Evolutionary conservation across 2,329 filamentous ascomycete species (phyloP), one percentile per base, ranked within the genome.

Genomic region (Aspergillus phoenicis): DNA sequence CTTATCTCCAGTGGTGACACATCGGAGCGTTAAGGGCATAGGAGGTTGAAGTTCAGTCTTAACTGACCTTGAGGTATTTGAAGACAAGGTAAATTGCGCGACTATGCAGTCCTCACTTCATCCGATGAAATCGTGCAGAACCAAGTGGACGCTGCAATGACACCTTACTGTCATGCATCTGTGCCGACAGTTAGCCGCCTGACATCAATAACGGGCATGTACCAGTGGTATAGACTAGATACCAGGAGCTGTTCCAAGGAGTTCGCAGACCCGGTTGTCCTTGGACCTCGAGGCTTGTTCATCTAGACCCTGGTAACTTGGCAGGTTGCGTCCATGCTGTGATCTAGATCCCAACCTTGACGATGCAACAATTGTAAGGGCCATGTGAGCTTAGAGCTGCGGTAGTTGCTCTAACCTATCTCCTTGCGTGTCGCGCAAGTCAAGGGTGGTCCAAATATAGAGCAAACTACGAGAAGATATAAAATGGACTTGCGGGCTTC

Each of bases 281-380:
- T 45, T 45, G 41, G 5, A 24, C 11, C 20, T 45, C 20, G 41
- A 22, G 8, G 5, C 20, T 24, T 20, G 13, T 8, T 22, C 26
- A 11, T 47, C 20, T 33, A 43, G 15, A 56, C n/a, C 39, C 28
- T 20, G 24, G 43, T 30, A 39, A 41, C 20, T 36, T 36, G 53
- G 17, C 11, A 26, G 28, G 39, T 15, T 45, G 53, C 39, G 28
- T 24, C 24, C 26, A 22, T 6, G 26, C 53, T 45, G 15, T 43
- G 53, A 56, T 56, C 53, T 56, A 56, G 53, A 56, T 56, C 26
- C 53, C 26, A 7, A 33, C 15, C 20, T 24, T 22, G n/a, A 45
- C 7, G 26, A 13, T 56, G 39, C 41, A 24, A 24, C 39, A 22
- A 22, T 33, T 43, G 45, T n/a, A 30, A 7, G 26, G n/a, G 43